Base-by-base conservation (phyloP, 768 basidiomycete genomes). In the Agaricus subrufescens region DNA sequence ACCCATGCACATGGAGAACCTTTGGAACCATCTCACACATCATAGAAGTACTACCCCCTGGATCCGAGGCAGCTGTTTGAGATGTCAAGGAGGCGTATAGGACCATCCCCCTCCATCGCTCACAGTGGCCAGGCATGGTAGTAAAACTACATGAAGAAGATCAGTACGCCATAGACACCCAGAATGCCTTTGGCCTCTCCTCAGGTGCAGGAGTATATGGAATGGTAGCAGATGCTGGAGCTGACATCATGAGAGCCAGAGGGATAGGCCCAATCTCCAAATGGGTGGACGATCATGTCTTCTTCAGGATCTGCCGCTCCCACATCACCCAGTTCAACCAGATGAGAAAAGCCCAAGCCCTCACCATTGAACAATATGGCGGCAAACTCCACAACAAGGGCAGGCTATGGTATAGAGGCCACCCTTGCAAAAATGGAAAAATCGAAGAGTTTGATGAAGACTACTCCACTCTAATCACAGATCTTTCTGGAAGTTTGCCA, bases 1-100 rank as follows among this genome's bases (percentile, higher is more conserved):
- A 53, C 48, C 77, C 76, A 0, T 75, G 73, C 63, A 73, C 71
- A 0, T 79, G 75, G 77, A 75, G 75, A 1, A 78, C 75, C 0
- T 80, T 80, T 50, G 47, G 61, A 0, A 63, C 67, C 0, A 56
- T 76, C 0, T 70, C 60, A 19, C 54, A 66, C n/a, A 50, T 71
- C 23, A 63, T 77, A 0, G 63, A 44, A 1, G 54, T 60, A 0
- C 71, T 78, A 0, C 76, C 76, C 23, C 26, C 46, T 4, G 26
- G 26, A 14, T 47, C 46, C 29, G 46, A 47, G 30, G 46, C 2
- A 29, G 66, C 72, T 49, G 31, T 73, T 7, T 56, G 68, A 0
- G 75, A 81, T 34, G 67, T 80, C 1, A 58, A 68, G 0, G 73
- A 77, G 54, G 77, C 76, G 0, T 78, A 78, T 51, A 57, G 69